A percentile compares a stretch with the other conserved stretches of the same genome.
Conservation (phyloP, 371 early-diverging fungal species). For the Polyrhizophydium stewartii region DNA sequence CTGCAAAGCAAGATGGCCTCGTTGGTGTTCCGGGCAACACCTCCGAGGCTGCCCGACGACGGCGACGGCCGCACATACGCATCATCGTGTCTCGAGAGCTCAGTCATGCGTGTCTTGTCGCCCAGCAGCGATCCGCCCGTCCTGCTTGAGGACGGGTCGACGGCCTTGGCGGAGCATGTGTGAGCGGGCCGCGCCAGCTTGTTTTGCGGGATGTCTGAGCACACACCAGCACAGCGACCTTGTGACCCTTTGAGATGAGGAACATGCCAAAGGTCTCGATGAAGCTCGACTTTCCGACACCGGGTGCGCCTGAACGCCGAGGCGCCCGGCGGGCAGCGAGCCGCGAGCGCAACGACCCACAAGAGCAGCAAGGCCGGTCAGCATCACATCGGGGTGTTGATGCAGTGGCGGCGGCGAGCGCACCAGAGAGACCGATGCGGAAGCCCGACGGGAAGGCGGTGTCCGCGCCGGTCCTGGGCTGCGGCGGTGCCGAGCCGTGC, state of each 20-base stretch:
- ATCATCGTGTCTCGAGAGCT: conserved; percentile 47
- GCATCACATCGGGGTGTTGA: too few relatives aligned
- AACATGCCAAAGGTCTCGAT: conserved; percentile 74
- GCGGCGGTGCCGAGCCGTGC: conserved; percentile 1
- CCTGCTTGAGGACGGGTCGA: conserved; percentile 71
- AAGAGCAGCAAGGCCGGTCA: too few relatives aligned
- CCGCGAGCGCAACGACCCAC: too few relatives aligned
- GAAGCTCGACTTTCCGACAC: conserved; percentile 78
- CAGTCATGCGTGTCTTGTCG: conserved; percentile 78
- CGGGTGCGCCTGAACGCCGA: conserved; percentile 61
- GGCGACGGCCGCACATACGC: conserved; percentile 76
- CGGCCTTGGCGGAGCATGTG: conserved; percentile 45
- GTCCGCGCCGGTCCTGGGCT: conserved; percentile 11
- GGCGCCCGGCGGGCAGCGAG: too few relatives aligned
- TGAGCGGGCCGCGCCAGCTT: background rate
- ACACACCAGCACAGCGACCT: conserved; percentile 66
- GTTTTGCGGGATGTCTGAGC: background rate
- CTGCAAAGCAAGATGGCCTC: conserved; percentile 71
- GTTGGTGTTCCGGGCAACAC: conserved; percentile 72
- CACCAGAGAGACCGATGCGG: conserved; percentile 64
- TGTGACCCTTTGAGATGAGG: conserved; percentile 54
- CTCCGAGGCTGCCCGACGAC: conserved; percentile 61
- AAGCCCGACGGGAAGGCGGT: conserved; percentile 35
- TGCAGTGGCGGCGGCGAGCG: background rate
- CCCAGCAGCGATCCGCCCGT: conserved; percentile 80